Base-by-base conservation (phyloP, 352 stramenopile species). In the Globisporangium spiculum region DNA sequence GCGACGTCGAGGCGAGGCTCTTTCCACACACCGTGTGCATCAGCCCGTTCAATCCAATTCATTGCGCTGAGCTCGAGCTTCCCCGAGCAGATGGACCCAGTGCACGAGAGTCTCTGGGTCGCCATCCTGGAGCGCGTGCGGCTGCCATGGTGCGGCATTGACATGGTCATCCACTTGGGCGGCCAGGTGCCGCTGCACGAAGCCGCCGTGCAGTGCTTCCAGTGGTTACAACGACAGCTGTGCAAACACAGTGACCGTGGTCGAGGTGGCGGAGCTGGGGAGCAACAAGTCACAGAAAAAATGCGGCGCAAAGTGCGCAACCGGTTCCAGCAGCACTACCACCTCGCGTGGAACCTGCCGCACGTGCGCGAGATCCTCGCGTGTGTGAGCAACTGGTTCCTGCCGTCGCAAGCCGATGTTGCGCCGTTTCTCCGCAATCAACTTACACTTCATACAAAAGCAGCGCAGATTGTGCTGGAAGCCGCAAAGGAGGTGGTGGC, bases 101-200 rank as follows among this genome's bases (percentile, higher is more conserved):
- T 78, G 4, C 69, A 70, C 27, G 80, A 88, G 60, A 91, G 80
- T 64, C 71, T 92, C 16, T 94, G 84, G 84, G 60, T 68, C n/a
- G 60, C 73, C 0, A 76, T 93, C 12, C 64, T 75, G 30, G 70
- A 86, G 14, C 75, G 83, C 3, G 71, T 85, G 12, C 72, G 78
- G 60, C 61, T 83, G 0, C 82, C 84, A 4, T 94, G 84, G 84
- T 87, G 81, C 52, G 81, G 84, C 9, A 73, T 94, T 16, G 84
- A 94, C 56, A 77, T 81, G n/a, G 70, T 93, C 18, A 59, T 93
- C 2, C 84, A 94, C 60, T 57, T 93, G 48, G 84, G 86, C 18
- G 86, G 86, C 3, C 86, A 94, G 75, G 84, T 92, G 0, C 81
- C 83, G 2, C 79, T 94, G 44, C 86, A 93, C 48, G 80, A 92